phyloP scores from a whole-genome alignment of 768 basidiomycete species.

The Tubosaeta sp. region DNA sequence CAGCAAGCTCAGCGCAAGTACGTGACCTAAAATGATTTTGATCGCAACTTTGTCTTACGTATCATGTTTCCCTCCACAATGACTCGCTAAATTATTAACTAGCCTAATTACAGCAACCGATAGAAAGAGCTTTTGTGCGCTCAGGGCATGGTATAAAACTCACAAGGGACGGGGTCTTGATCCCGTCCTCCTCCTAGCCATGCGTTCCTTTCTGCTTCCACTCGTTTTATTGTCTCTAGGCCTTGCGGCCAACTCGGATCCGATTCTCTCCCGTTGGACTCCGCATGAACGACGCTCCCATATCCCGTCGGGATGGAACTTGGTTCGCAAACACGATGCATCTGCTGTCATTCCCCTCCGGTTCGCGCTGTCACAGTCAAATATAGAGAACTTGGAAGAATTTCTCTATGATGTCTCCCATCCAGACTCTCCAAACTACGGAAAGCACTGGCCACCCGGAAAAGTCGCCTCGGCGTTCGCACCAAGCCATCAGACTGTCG shows the following conservation, averaged over 20 bases:
- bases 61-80: not conserved
- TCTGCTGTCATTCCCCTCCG: conserved; percentile 39
- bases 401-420: conserved; percentile 41
- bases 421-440: conserved; percentile 42
- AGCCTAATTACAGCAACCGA: not conserved
- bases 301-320: conserved; percentile 37
- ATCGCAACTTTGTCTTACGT: not conserved
- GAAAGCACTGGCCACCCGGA: conserved; percentile 42
- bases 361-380: conserved; percentile 42
- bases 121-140: no score
- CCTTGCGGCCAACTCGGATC: conserved; percentile 8
- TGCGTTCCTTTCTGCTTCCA: conserved; percentile 22
- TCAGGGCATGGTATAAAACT: no score
- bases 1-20: not conserved
- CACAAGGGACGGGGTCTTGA: no score
- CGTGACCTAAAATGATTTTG: not conserved
- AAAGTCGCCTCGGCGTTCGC: conserved; percentile 40
- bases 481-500: conserved; percentile 35
- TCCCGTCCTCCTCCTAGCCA: not conserved
- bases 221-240: conserved; percentile 20
- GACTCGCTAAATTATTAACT: not conserved
- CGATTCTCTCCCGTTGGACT: conserved; percentile 3
- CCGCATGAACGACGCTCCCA: conserved; percentile 28
- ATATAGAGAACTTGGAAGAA: conserved; percentile 38
- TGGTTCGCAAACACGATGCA: conserved; percentile 28